Conservation (phyloP, 805 yeast species). For the Brettanomyces custersianus region DNA sequence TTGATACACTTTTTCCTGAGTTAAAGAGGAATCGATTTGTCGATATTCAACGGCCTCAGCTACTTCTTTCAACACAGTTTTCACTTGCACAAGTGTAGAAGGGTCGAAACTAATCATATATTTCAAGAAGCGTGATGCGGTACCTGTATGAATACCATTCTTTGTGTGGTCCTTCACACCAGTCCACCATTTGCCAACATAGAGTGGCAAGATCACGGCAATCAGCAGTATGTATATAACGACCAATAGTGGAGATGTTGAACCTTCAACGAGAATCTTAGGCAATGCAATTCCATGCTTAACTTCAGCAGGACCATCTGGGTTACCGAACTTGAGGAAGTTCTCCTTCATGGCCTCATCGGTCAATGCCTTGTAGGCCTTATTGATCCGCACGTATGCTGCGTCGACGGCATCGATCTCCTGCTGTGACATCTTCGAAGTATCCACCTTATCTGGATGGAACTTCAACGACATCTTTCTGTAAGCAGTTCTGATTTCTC, state of each 20-base stretch:
- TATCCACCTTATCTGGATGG: conserved; percentile 89
- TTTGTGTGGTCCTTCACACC: conserved; percentile 72
- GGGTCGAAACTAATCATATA: conserved; percentile 68
- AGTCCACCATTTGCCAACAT: conserved; percentile 89
- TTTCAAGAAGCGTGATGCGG: conserved; percentile 75
- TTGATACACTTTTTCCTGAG: conserved; percentile 38
- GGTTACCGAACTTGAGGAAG: conserved; percentile 85
- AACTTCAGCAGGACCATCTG: conserved; percentile 92
- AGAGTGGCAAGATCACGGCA: conserved; percentile 68
- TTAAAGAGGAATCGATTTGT: conserved; percentile 29
- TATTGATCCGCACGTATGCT: conserved; percentile 69
- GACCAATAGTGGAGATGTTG: conserved; percentile 56
- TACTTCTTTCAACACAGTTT: conserved; percentile 49
- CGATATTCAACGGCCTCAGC: conserved; percentile 60
- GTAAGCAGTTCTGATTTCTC: conserved; percentile 72
- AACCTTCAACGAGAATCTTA: conserved; percentile 77
- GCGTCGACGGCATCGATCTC: conserved; percentile 58
- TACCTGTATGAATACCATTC: conserved; percentile 69
- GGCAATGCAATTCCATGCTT: conserved; percentile 95
- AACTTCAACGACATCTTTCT: conserved; percentile 78
- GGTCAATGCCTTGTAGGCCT: conserved; percentile 92
- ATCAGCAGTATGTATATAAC: conserved; percentile 58
- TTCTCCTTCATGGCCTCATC: conserved; percentile 81
- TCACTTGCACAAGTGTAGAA: conserved; percentile 50
- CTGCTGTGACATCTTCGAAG: conserved; percentile 45